Evolutionary conservation across 306 rosid species (phyloP).

Genomic region (Dryas alaskensis): DNA sequence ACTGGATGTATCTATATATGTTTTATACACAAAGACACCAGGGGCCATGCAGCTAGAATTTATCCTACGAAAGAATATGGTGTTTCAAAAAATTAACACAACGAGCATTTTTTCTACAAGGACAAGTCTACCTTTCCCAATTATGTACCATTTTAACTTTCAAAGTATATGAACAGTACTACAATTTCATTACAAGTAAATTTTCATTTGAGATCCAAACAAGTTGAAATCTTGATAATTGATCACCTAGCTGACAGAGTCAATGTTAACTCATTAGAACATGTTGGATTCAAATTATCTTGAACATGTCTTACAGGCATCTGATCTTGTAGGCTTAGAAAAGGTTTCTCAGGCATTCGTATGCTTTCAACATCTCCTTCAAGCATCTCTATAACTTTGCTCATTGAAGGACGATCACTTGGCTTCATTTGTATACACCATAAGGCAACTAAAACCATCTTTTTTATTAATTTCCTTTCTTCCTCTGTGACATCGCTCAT

Average conservation of each 20-base stretch:
- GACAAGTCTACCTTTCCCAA: no score
- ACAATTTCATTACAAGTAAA: no score
- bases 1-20: no score
- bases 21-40: no score
- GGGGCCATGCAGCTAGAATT: no score
- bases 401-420: constrained; percentile 12
- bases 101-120: no score
- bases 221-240: no score
- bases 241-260: background rate
- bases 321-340: background rate
- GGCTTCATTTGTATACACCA: constrained; percentile 20
- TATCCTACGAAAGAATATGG: no score
- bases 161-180: no score
- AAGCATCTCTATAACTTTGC: background rate
- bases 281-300: background rate
- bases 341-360: constrained; percentile 1
- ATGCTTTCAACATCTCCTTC: constrained; percentile 6
- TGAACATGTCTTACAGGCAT: background rate
- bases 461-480: background rate
- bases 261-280: background rate
- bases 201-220: no score
- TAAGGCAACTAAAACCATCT: constrained; percentile 9
- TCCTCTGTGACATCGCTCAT: background rate
- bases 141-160: no score
- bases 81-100: no score